These are phyloP conservation scores for Berberis thunbergii DNA, from an alignment of 164 flowering plant species.

Conservation along the genomic window DNA sequence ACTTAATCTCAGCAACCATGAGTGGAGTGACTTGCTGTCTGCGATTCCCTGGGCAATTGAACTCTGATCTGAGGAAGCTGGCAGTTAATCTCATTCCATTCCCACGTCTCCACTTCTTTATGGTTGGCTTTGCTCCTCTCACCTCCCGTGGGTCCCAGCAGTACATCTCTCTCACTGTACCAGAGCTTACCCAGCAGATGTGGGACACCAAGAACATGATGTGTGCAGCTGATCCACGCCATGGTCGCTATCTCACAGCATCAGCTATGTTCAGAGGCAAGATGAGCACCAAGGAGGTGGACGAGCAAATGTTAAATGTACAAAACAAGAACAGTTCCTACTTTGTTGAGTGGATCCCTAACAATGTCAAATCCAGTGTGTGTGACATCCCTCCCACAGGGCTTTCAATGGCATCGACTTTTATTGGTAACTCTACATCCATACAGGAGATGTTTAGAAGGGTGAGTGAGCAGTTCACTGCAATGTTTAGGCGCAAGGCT, in stretches of 20 bases:
- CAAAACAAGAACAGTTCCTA: slow-evolving; percentile 15
- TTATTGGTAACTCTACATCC: slow-evolving; percentile 12
- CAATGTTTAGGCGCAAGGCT: slow-evolving; percentile 18
- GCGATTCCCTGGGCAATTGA: slow-evolving; percentile 13
- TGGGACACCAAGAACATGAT: slow-evolving; percentile 19
- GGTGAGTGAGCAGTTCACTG: slow-evolving; percentile 17
- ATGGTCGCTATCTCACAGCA: slow-evolving; percentile 13
- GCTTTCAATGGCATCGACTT: slow-evolving; percentile 9
- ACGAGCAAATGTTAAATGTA: slow-evolving; percentile 14
- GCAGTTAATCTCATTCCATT: slow-evolving; percentile 17
- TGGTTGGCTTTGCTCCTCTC: slow-evolving; percentile 20
- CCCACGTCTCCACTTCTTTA: slow-evolving; percentile 20
- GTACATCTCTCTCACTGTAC: slow-evolving; percentile 18
- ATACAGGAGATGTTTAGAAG: slow-evolving; percentile 17
- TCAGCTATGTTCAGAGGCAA: slow-evolving; percentile 19
- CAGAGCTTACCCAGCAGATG: slow-evolving; percentile 21
- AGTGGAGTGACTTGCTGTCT: slow-evolving; percentile 18
- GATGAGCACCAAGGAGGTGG: slow-evolving; percentile 15
- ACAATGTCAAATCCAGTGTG: slow-evolving; percentile 17
- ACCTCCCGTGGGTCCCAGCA: slow-evolving; percentile 21
- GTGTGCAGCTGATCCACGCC: slow-evolving; percentile 14
- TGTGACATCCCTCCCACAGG: slow-evolving; percentile 17
- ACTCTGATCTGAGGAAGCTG: slow-evolving; percentile 17
- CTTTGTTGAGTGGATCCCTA: slow-evolving; percentile 20
- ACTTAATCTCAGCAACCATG: slow-evolving; percentile 16